Evolutionary conservation across 257 asterid genomes (phyloP), one percentile per base, ranked within the genome.

Genomic region (Plantago major): DNA sequence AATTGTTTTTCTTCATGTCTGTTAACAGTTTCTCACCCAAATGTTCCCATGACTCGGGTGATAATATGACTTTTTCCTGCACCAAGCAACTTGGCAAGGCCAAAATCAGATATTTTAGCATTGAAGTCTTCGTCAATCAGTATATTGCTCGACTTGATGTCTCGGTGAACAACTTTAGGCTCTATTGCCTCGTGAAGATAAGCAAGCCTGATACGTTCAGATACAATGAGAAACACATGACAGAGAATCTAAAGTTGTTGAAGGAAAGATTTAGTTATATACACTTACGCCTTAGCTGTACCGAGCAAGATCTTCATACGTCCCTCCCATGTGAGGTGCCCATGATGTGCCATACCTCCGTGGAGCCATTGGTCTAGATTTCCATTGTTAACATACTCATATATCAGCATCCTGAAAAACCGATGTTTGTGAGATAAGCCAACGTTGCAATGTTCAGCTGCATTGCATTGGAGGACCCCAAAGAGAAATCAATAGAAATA

Each of bases 41-140:
- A 89, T 14, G 97, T 89, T 40, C 97, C 97, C 95, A 89, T 89
- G 19, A 89, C 97, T 76, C 95, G 81, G 50, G 97, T 89, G 59
- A 87, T 77, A 52, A 89, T 82, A 74, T 86, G 91, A 72, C 87
- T 86, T 73, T 82, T 81, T 55, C 94, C 97, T 9, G 89, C 85
- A 61, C 90, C 94, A 10, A 89, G 71, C 80, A 86, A 66, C 88
- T 89, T 89, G 49, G 95, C 97, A 46, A 89, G 85, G 19, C 97
- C 97, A 79, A 89, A 89, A 71, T 89, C 97, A 49, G 97, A 89
- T 58, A 89, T 79, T 67, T 89, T 89, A 18, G 95, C 87, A 67
- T 82, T 86, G 73, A 86, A 89, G 58, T 86, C 91, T 17, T 76
- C 84, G 60, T 83, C 96, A 38, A 88, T 78, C 73, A 88, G 82